Conservation (phyloP, 1,284 basidiomycete species). For the Apiotrichum sp. region DNA sequence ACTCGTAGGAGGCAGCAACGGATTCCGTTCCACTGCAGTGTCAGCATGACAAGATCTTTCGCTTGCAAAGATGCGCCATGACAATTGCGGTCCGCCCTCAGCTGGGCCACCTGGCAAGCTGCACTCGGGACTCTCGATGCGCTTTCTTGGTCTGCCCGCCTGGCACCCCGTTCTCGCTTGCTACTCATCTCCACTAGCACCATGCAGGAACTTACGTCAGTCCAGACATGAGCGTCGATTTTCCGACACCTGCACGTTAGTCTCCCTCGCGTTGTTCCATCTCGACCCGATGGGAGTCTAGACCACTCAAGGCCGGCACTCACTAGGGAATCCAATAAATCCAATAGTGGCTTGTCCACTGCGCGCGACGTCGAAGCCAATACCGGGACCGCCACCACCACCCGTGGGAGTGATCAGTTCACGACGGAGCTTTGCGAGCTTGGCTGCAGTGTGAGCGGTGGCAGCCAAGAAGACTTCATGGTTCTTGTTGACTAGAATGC, state of each 20-base stretch:
- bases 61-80: no score
- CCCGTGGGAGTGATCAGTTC: conserved; percentile 80
- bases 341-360: conserved; percentile 95
- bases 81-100: no score
- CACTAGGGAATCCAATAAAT: conserved; percentile 60
- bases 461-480: neutral
- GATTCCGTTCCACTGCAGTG: conserved; percentile 72
- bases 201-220: conserved; percentile 55
- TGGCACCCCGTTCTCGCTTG: no score
- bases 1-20: conserved; percentile 97
- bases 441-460: conserved; percentile 54
- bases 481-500: no score
- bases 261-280: no score
- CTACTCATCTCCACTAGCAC: no score
- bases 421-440: conserved; percentile 91
- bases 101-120: no score
- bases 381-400: conserved; percentile 72
- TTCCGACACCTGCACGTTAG: conserved; percentile 26
- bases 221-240: conserved; percentile 97
- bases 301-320: neutral
- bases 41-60: neutral
- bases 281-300: no score
- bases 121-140: no score
- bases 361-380: conserved; percentile 94
- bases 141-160: no score